Conservation (phyloP, 2,329 filamentous ascomycete genomes). For the Pseudogymnoascus sp. region DNA sequence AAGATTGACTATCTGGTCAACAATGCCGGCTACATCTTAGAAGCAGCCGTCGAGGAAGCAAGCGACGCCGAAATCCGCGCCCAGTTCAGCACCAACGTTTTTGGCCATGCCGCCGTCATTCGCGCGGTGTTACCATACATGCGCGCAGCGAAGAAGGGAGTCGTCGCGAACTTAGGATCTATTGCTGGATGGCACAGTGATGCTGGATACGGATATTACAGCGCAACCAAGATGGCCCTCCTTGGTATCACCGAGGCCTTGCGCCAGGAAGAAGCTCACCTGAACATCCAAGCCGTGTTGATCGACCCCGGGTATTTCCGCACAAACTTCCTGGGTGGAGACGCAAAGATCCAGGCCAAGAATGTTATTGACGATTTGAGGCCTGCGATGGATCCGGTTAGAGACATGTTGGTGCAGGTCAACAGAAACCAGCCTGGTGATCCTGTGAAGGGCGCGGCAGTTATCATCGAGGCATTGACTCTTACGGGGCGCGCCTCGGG, state of each 20-base stretch:
- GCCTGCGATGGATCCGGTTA: neutral
- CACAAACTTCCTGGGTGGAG: constrained; percentile 37
- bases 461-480: constrained; percentile 33
- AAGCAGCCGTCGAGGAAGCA: constrained; percentile 39
- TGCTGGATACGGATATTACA: constrained; percentile 38
- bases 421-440: constrained; percentile 34
- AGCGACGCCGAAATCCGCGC: constrained; percentile 34
- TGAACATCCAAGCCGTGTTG: constrained; percentile 38
- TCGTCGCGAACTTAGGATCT: constrained; percentile 41
- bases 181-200: constrained; percentile 36
- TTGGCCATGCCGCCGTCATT: constrained; percentile 42
- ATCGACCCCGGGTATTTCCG: constrained; percentile 46
- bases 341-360: neutral
- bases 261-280: constrained; percentile 35
- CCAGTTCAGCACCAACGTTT: constrained; percentile 47
- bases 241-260: constrained; percentile 38
- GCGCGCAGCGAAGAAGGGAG: constrained; percentile 34
- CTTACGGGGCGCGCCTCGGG: constrained; percentile 27
- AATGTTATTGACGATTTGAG: constrained; percentile 12
- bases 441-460: constrained; percentile 30
- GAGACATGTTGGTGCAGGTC: constrained; percentile 21
- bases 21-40: constrained; percentile 38
- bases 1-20: constrained; percentile 40
- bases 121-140: constrained; percentile 42
- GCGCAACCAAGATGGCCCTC: constrained; percentile 39